Base-by-base conservation (phyloP, 768 basidiomycete genomes). In the Tricholoma furcatifolium region DNA sequence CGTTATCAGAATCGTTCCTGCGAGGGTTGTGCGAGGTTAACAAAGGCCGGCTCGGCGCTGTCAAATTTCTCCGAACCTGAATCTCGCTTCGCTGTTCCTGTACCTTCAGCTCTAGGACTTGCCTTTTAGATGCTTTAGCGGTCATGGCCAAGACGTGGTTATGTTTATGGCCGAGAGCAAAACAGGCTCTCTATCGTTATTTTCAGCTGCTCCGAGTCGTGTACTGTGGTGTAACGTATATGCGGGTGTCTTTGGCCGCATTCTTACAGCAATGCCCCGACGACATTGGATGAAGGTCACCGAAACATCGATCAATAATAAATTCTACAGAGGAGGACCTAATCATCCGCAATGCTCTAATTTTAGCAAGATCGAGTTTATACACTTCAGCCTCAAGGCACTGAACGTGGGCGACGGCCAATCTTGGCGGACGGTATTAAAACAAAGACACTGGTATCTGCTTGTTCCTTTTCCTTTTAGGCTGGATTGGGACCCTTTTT, bases 331-430 rank as follows among this genome's bases (percentile, higher is more conserved):
- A 34, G 32, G 35, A 45, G 36, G 35, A 38, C 35, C 23, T 36
- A 51, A 51, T 35, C 38, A 39, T 31, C 32, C 39, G 30, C 42
- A 39, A 12, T 44, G n/a, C 7, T 21, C 52, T 23, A 54, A 49
- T 43, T 48, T 21, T 47, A 43, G 46, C 34, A 47, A 18, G 11
- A 48, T 53, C 24, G 39, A 40, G 20, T 21, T 35, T 12, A 35
- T 47, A 15, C 32, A 40, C 47, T 47, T 32, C 45, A 49, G 32
- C 32, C 36, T 27, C 23, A 27, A 27, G 27, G 27, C 41, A 12
- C 48, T 42, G 20, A 54, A 48, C 47, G 45, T 54, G 47, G 34
- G 47, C 47, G 30, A 54, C 38, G 41, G 41, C 32, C 47, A 54
- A 43, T 35, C 27, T 27, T 27, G 27, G 27, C 34, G 41, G 24